These are phyloP conservation scores for Alternaria atra DNA, from an alignment of 2,329 filamentous ascomycete genomes.

Conservation along the genomic window DNA sequence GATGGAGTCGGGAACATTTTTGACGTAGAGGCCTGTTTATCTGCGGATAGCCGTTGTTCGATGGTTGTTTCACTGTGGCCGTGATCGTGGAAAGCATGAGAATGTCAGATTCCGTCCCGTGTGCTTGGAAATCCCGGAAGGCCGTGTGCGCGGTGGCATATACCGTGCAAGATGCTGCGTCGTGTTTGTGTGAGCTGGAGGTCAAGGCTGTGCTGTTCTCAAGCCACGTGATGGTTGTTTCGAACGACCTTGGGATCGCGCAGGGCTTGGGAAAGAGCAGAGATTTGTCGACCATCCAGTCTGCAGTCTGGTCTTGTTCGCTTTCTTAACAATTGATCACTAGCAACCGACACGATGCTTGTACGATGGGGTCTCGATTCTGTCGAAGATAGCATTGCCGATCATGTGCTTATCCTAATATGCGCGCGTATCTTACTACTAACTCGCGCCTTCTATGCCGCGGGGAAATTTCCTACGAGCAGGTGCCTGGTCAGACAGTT, in stretches of 20 bases:
- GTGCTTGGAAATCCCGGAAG: background rate
- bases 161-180: background rate
- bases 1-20: background rate
- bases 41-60: conserved; percentile 15
- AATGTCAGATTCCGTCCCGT: background rate
- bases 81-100: background rate
- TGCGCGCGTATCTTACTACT: background rate
- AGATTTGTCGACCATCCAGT: too few species aligned
- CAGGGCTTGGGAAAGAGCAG: too few species aligned
- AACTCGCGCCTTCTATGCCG: background rate
- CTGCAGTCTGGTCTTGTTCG: too few species aligned
- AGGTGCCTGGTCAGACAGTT: background rate
- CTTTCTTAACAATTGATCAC: too few species aligned
- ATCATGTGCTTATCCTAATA: background rate
- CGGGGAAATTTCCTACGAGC: background rate
- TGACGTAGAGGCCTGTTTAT: conserved; percentile 2
- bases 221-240: background rate
- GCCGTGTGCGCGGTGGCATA: background rate
- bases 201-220: background rate
- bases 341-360: background rate
- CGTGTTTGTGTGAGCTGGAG: background rate
- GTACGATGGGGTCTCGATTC: background rate
- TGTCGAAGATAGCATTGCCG: background rate
- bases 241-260: background rate
- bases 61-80: background rate